phyloP scores from a whole-genome alignment of 2,329 filamentous ascomycete genomes.

The Pseudocercospora fuligena region DNA sequence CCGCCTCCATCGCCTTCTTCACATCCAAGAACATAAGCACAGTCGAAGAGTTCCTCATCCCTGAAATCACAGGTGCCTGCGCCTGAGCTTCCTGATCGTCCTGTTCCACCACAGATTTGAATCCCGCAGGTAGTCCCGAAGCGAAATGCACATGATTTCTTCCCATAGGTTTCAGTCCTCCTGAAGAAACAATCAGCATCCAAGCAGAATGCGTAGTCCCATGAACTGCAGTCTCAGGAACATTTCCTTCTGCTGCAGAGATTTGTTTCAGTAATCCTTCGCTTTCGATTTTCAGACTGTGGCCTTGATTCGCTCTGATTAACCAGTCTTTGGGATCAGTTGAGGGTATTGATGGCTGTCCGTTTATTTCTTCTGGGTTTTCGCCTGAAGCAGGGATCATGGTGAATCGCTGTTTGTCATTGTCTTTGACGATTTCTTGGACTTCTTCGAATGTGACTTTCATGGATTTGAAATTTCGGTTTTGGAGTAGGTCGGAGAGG shows the following conservation, averaged over 20 bases:
- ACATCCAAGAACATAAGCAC: constrained; percentile 80
- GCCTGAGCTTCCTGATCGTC: constrained; percentile 16
- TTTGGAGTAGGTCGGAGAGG: constrained; percentile 63
- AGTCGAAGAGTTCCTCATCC: constrained; percentile 60
- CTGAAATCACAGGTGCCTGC: constrained; percentile 64
- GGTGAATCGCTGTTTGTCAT: constrained; percentile 90
- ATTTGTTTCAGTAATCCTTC: constrained; percentile 72
- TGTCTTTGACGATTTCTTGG: constrained; percentile 68
- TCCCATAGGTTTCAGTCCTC: constrained; percentile 79
- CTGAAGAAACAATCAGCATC: constrained; percentile 72
- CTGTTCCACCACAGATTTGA: constrained; percentile 43
- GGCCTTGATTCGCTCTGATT: constrained; percentile 95
- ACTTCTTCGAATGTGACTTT: constrained; percentile 78
- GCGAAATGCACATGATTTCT: constrained; percentile 92
- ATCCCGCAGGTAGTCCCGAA: constrained; percentile 65
- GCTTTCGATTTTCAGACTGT: constrained; percentile 78
- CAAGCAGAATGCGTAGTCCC: constrained; percentile 87
- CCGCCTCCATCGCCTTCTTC: constrained; percentile 72
- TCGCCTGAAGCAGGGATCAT: constrained; percentile 61
- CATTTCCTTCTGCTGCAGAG: constrained; percentile 45
- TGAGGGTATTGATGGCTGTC: constrained; percentile 25
- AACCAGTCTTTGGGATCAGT: constrained; percentile 70
- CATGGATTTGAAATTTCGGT: constrained; percentile 67
- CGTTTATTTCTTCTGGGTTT: constrained; percentile 24
- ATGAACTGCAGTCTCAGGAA: constrained; percentile 67